Conservation (phyloP, 2,329 filamentous ascomycete species). For the Neobulgaria alba region DNA sequence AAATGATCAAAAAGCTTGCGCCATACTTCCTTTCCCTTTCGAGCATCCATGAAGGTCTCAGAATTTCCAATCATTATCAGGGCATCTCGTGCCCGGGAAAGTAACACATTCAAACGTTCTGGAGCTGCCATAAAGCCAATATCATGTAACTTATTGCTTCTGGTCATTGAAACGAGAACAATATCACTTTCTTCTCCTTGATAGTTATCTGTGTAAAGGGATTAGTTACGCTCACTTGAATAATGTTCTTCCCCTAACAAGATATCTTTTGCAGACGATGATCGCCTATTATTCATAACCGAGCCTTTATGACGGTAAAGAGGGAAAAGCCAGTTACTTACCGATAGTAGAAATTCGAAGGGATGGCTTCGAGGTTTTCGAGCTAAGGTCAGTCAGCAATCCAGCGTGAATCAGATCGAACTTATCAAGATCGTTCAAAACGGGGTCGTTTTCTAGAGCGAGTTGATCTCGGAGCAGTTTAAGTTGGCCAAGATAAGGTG, state of each 20-base stretch:
- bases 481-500: conserved; percentile 65
- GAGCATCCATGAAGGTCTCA: conserved; percentile 52
- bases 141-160: conserved; percentile 54
- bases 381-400: conserved; percentile 43
- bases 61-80: conserved; percentile 65
- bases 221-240: no score
- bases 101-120: conserved; percentile 60
- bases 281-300: no score
- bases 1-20: conserved; percentile 46
- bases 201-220: conserved; percentile 53
- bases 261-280: no score
- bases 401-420: conserved; percentile 55
- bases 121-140: conserved; percentile 63
- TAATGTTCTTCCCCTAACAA: no score
- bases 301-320: no score
- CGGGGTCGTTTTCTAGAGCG: conserved; percentile 48
- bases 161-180: conserved; percentile 57
- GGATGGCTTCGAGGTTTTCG: conserved; percentile 40
- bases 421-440: conserved; percentile 61
- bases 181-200: conserved; percentile 72
- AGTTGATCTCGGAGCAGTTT: conserved; percentile 46
- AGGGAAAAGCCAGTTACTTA: no score
- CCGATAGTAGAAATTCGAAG: conserved; percentile 62
- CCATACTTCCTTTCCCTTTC: conserved; percentile 52
- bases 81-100: conserved; percentile 56